These are phyloP conservation scores for Tolypocladium capitatum DNA, from an alignment of 2,329 filamentous ascomycete species.

Conservation along the genomic window DNA sequence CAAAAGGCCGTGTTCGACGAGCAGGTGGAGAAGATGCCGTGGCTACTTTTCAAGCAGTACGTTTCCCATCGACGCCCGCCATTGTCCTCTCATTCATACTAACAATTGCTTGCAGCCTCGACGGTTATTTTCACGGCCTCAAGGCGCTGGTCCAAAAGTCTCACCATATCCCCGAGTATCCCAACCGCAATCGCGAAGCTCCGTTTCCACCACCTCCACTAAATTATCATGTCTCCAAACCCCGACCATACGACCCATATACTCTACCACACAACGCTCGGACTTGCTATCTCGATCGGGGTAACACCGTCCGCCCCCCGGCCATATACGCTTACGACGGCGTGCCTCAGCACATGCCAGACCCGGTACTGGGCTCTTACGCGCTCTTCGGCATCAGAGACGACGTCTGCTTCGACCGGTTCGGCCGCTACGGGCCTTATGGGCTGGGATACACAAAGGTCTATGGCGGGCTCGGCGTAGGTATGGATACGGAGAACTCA, in stretches of 20 bases:
- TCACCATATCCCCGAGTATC: constrained; percentile 63
- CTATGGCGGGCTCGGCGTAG: constrained; percentile 57
- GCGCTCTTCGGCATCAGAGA: constrained; percentile 58
- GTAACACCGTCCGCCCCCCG: constrained; percentile 42
- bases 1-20: constrained; percentile 14
- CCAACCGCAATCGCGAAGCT: constrained; percentile 25
- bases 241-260: constrained; percentile 53
- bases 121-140: constrained; percentile 69
- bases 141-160: constrained; percentile 51
- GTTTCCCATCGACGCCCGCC: constrained; percentile 4
- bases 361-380: constrained; percentile 66
- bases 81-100: not conserved
- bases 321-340: constrained; percentile 57
- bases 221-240: constrained; percentile 26
- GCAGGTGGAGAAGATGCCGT: constrained; percentile 22
- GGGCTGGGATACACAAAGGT: constrained; percentile 68
- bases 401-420: constrained; percentile 79
- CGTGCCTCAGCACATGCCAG: constrained; percentile 62
- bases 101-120: constrained; percentile 41
- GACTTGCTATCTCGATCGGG: constrained; percentile 50
- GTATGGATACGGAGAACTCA: constrained; percentile 57
- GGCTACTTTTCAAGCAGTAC: constrained; percentile 26
- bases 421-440: constrained; percentile 72
- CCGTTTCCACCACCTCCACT: constrained; percentile 21
- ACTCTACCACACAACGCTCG: constrained; percentile 43